Evolutionary conservation across 1,139 yeast species (phyloP).

Genomic region (Geotrichum cucujoidarum): DNA sequence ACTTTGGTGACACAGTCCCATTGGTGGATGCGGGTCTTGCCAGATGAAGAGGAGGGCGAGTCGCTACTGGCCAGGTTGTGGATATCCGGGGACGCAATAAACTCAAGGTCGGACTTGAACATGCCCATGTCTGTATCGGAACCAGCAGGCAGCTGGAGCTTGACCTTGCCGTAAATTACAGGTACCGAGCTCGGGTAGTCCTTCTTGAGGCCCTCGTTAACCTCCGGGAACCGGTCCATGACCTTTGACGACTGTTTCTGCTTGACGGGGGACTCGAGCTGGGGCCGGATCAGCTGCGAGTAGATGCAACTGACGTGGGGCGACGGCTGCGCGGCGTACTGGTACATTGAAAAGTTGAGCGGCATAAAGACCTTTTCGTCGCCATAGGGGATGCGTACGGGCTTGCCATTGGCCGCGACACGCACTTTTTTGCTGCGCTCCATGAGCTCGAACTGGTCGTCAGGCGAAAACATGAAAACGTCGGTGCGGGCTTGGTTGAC

Average conservation of each 20-base stretch:
- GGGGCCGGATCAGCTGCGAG: constrained; percentile 36
- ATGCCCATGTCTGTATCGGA: constrained; percentile 17
- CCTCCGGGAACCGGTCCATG: constrained; percentile 31
- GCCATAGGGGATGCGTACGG: constrained; percentile 10
- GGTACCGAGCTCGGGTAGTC: constrained; percentile 24
- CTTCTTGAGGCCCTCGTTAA: constrained; percentile 26
- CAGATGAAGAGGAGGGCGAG: constrained; percentile 16
- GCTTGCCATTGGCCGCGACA: constrained; percentile 6
- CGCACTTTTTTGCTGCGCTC: constrained; percentile 7
- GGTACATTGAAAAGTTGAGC: constrained; percentile 30
- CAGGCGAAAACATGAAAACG: constrained; percentile 13
- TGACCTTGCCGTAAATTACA: constrained; percentile 34
- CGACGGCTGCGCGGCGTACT: constrained; percentile 3
- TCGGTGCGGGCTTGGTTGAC: constrained; percentile 14
- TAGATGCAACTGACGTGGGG: constrained; percentile 23
- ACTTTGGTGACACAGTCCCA: constrained; percentile 36
- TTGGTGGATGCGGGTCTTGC: constrained; percentile 20
- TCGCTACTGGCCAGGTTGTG: constrained; percentile 1
- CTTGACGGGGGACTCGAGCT: constrained; percentile 36
- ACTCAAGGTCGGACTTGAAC: constrained; percentile 30
- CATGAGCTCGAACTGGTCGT: constrained; percentile 1
- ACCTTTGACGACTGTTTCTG: constrained; percentile 31
- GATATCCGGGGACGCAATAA: constrained; percentile 21
- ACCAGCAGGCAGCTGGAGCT: constrained; percentile 26
- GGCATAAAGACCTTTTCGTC: constrained; percentile 20